Evolutionary conservation across 2,329 filamentous ascomycete genomes (phyloP).

Genomic region (Neurospora sp.): DNA sequence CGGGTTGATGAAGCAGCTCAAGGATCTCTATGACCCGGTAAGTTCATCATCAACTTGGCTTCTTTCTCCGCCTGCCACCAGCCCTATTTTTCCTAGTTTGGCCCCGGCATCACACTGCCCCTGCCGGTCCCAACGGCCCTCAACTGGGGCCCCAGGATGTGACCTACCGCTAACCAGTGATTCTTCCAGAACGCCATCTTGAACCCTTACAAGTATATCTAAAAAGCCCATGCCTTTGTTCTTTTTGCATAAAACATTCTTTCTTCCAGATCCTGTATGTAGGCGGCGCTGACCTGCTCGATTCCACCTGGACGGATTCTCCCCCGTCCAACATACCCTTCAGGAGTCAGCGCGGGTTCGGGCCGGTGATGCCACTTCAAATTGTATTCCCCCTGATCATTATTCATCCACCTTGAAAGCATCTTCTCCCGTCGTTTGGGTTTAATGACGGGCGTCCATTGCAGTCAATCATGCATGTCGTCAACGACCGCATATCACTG

Average conservation of each 20-base stretch:
- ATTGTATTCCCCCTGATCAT: background rate
- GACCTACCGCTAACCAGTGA: conserved; percentile 11
- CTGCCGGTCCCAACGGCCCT: background rate
- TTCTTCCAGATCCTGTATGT: background rate
- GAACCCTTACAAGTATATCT: conserved; percentile 98
- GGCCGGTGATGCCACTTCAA: background rate
- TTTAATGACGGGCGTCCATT: background rate
- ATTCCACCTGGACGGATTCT: background rate
- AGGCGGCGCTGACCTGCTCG: background rate
- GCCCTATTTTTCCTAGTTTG: background rate
- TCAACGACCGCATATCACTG: background rate
- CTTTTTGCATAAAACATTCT: background rate
- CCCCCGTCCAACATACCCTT: background rate
- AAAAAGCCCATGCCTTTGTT: conserved; percentile 10
- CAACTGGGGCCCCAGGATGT: background rate
- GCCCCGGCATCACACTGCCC: conserved; percentile 5
- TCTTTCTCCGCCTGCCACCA: conserved; percentile 7
- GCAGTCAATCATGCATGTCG: background rate
- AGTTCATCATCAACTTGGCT: conserved; percentile 26
- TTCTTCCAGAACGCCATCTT: conserved; percentile 77
- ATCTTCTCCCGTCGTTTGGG: background rate
- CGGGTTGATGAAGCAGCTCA: conserved; percentile 88
- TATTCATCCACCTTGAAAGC: background rate
- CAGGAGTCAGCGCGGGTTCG: background rate
- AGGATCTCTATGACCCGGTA: conserved; percentile 88